Evolutionary conservation across 129 eudicot species (phyloP).

Genomic region (Glebionis coronaria): DNA sequence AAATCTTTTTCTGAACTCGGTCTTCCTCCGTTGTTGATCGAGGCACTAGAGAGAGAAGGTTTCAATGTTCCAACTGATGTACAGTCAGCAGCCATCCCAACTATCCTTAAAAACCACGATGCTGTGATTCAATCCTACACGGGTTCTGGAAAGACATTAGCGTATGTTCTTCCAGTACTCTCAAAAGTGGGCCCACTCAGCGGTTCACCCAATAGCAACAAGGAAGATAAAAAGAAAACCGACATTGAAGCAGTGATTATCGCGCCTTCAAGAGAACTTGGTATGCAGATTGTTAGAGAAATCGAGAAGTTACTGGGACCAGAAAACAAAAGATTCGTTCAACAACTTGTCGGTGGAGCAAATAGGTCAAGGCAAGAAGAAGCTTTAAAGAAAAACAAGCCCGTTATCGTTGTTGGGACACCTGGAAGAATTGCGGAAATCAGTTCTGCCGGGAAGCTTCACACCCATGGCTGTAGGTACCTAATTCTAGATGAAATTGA

Average conservation of each 20-base stretch:
- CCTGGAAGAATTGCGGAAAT: constrained; percentile 93
- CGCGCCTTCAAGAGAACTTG: constrained; percentile 95
- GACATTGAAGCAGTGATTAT: constrained; percentile 86
- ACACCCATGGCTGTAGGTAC: constrained; percentile 69
- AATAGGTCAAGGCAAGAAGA: constrained; percentile 84
- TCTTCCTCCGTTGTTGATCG: constrained; percentile 64
- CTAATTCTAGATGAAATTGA: constrained; percentile 89
- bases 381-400: constrained; percentile 80
- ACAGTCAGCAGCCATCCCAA: constrained; percentile 86
- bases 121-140: constrained; percentile 94
- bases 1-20: constrained; percentile 93
- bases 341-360: constrained; percentile 98
- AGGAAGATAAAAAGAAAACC: constrained; percentile 37
- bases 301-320: constrained; percentile 91
- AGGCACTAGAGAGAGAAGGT: constrained; percentile 76
- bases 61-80: constrained; percentile 78
- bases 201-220: constrained; percentile 22
- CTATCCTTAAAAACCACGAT: constrained; percentile 69
- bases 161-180: constrained; percentile 89
- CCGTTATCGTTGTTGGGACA: constrained; percentile 83
- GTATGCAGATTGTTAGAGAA: constrained; percentile 96
- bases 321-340: constrained; percentile 62
- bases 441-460: constrained; percentile 87
- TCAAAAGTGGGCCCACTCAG: constrained; percentile 67
- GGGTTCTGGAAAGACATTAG: constrained; percentile 92